phyloP scores from a whole-genome alignment of 1,284 basidiomycete species.

The Tausonia pullulans region DNA sequence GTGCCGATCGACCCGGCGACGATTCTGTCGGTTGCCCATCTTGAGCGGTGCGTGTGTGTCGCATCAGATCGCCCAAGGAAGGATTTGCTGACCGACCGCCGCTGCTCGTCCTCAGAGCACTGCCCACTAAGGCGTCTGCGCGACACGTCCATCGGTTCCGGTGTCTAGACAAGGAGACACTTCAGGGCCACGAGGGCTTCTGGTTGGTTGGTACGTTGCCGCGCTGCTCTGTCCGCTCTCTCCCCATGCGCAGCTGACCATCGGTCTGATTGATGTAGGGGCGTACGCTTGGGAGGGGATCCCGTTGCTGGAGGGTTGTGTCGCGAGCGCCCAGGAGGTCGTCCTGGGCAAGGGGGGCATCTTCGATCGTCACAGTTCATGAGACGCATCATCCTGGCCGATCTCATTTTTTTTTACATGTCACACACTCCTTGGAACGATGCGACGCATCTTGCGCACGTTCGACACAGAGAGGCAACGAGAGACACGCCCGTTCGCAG shows the following conservation, averaged over 20 bases:
- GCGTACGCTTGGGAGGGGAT: slow-evolving; percentile 35
- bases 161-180: slow-evolving; percentile 3
- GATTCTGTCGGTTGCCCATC: slow-evolving; percentile 46
- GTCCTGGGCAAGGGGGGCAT: slow-evolving; percentile 16
- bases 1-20: slow-evolving; percentile 41
- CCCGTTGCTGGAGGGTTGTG: slow-evolving; percentile 36
- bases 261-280: no score
- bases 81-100: background rate
- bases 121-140: slow-evolving; percentile 23
- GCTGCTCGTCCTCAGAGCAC: slow-evolving; percentile 20
- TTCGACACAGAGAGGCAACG: no score
- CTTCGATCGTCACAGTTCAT: background rate
- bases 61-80: background rate
- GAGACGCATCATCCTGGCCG: no score
- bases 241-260: no score
- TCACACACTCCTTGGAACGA: no score
- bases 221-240: no score
- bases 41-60: slow-evolving; percentile 47
- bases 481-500: no score
- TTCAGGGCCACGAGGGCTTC: slow-evolving; percentile 20
- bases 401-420: no score
- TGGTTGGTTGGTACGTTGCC: slow-evolving; percentile 26
- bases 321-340: slow-evolving; percentile 30
- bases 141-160: background rate
- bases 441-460: no score